Evolutionary conservation across 768 basidiomycete genomes (phyloP).

Genomic region (Leucosporidium yakuticum): DNA sequence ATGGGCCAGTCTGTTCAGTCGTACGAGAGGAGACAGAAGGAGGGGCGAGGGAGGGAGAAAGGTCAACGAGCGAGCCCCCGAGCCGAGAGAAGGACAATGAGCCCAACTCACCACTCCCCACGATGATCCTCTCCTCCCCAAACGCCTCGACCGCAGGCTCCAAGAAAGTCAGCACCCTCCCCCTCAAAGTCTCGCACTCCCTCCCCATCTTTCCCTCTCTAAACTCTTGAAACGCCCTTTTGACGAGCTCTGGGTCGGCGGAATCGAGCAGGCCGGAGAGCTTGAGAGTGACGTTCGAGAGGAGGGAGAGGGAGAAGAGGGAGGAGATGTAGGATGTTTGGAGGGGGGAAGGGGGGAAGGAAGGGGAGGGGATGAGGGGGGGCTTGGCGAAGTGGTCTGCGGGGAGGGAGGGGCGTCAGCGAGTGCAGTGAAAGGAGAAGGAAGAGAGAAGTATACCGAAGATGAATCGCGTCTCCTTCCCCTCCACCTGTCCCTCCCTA

Average conservation of each 20-base stretch:
- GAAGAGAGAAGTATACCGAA: conserved; percentile 3
- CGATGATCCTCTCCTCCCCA: conserved; percentile 12
- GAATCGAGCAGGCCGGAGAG: conserved; percentile 29
- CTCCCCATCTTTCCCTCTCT: conserved; percentile 5
- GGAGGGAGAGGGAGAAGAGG: conserved; percentile 24
- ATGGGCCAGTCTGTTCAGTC: conserved; percentile 34
- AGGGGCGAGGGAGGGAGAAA: not conserved
- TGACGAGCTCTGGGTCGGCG: conserved; percentile 3
- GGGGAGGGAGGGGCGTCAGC: not conserved
- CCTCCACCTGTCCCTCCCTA: conserved; percentile 8
- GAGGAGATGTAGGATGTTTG: conserved; percentile 14
- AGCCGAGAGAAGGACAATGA: not conserved
- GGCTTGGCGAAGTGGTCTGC: conserved; percentile 33
- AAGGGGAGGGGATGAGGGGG: conserved; percentile 5
- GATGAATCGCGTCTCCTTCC: conserved; percentile 19
- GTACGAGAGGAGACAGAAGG: too few relatives aligned
- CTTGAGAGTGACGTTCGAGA: conserved; percentile 27
- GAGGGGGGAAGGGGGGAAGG: conserved; percentile 1
- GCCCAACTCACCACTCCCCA: conserved; percentile 5
- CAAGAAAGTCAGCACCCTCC: conserved; percentile 13
- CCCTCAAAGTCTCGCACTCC: conserved; percentile 7
- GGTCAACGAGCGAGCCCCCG: not conserved
- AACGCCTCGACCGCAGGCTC: conserved; percentile 33
- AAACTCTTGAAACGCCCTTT: conserved; percentile 14
- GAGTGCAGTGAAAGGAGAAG: not conserved